These are phyloP conservation scores for Tubosaeta brunneosetosa DNA, from an alignment of 768 basidiomycete species.

Conservation along the genomic window DNA sequence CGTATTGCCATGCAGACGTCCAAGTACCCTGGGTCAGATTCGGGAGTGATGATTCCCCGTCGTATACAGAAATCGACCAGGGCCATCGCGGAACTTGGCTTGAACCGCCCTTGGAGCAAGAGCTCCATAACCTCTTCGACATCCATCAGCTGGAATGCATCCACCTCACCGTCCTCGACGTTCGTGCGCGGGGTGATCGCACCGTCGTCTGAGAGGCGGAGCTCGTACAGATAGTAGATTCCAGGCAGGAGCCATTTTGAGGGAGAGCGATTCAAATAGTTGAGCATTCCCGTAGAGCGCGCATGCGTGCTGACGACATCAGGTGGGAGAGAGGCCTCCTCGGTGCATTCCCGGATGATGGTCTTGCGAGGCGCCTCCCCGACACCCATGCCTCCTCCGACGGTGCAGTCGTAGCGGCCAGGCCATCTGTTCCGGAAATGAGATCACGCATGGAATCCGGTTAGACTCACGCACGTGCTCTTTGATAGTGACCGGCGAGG, in stretches of 20 bases:
- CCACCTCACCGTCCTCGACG: conserved; percentile 39
- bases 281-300: conserved; percentile 35
- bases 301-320: conserved; percentile 32
- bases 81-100: conserved; percentile 41
- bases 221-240: conserved; percentile 42
- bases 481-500: conserved; percentile 39
- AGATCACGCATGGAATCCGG: not conserved
- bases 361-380: conserved; percentile 35
- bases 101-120: conserved; percentile 36
- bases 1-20: conserved; percentile 24
- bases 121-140: conserved; percentile 30
- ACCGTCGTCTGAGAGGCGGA: conserved; percentile 35
- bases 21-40: conserved; percentile 21
- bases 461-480: conserved; percentile 32
- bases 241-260: conserved; percentile 42
- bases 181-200: conserved; percentile 34
- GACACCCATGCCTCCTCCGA: conserved; percentile 40
- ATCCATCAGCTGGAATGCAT: conserved; percentile 37
- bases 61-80: conserved; percentile 40
- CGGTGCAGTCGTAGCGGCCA: conserved; percentile 41
- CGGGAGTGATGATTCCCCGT: conserved; percentile 28
- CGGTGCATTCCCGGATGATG: conserved; percentile 39
- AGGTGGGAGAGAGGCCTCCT: conserved; percentile 40
- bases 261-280: conserved; percentile 41
- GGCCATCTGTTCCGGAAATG: conserved; percentile 18